Conservation (phyloP, 352 stramenopile genomes). For the Phytopythium vexans region DNA sequence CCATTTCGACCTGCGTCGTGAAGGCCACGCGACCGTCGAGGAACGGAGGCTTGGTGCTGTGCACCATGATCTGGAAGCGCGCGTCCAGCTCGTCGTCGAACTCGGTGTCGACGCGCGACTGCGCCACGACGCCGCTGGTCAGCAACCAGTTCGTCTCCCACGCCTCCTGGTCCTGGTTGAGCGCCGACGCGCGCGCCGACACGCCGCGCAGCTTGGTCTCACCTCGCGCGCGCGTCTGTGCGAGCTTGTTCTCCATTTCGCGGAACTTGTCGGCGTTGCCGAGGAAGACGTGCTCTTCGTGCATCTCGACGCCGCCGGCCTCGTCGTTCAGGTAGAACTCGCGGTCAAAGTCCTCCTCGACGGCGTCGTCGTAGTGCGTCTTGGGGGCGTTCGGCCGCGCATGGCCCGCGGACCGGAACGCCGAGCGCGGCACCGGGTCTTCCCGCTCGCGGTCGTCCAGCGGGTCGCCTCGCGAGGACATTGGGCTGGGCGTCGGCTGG, state of each 20-base stretch:
- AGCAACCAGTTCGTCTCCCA: conserved; percentile 98
- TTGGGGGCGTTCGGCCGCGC: conserved; percentile 41
- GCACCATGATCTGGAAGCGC: conserved; percentile 96
- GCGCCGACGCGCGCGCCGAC: conserved; percentile 87
- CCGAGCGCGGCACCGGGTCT: too few species aligned
- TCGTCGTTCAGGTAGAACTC: conserved; percentile 96
- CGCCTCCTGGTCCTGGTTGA: conserved; percentile 96
- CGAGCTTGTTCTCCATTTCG: conserved; percentile 89
- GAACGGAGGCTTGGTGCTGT: conserved; percentile 98
- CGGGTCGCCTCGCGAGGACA: conserved; percentile 4
- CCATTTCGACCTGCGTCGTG: conserved; percentile 94
- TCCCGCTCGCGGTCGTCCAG: not conserved
- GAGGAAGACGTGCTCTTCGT: conserved; percentile 86
- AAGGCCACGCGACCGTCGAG: conserved; percentile 93
- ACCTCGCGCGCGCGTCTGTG: conserved; percentile 67
- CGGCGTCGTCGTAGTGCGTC: conserved; percentile 75
- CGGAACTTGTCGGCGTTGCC: conserved; percentile 91
- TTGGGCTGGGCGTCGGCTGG: conserved; percentile 37
- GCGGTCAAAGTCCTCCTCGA: conserved; percentile 92
- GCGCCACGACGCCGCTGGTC: conserved; percentile 91
- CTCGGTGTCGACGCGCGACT: conserved; percentile 65
- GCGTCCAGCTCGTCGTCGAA: conserved; percentile 94
- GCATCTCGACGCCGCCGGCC: conserved; percentile 43
- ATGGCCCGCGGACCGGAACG: not conserved
- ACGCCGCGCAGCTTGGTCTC: conserved; percentile 89